Percentiles rank a stretch among this genome's conserved stretches.
These are phyloP conservation scores for Magnolia changhungtana DNA, from an alignment of 164 flowering plant species.

Conservation along the genomic window DNA sequence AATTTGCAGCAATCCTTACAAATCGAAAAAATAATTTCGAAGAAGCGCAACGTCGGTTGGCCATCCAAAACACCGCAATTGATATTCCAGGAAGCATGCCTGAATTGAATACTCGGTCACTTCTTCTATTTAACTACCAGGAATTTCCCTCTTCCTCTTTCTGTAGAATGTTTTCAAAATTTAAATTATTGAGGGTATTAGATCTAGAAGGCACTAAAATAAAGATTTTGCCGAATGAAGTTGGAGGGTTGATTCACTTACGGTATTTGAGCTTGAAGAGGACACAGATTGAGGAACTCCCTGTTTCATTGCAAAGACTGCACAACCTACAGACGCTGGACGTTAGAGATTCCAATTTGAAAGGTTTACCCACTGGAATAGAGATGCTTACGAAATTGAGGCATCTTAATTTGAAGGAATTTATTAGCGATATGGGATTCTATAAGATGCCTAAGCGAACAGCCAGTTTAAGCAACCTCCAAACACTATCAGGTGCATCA, in stretches of 20 bases:
- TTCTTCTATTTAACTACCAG: not conserved
- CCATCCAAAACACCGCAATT: not conserved
- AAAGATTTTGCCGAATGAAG: no score
- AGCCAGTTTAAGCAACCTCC: slow-evolving; percentile 27
- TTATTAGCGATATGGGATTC: fast-evolving
- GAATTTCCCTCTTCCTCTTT: no score
- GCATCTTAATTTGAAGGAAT: slow-evolving; percentile 22
- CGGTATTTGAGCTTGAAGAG: slow-evolving; percentile 16
- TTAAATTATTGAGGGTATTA: no score
- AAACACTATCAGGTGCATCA: slow-evolving; percentile 18
- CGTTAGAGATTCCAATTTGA: slow-evolving; percentile 25
- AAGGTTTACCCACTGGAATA: slow-evolving; percentile 25
- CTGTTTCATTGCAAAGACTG: slow-evolving; percentile 33
- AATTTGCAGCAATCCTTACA: not conserved
- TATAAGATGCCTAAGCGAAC: slow-evolving; percentile 12
- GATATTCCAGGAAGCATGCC: not conserved
- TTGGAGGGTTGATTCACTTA: slow-evolving; percentile 25
- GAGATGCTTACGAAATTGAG: slow-evolving; percentile 24
- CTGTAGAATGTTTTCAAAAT: no score
- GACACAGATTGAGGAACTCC: slow-evolving; percentile 17
- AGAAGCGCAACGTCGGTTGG: not conserved
- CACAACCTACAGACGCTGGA: slow-evolving; percentile 37
- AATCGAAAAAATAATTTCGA: not conserved
- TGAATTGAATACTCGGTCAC: not conserved
- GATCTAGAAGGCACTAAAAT: no score